Conservation (phyloP, 176 grass and related monocot species). For the Oryza meyeriana region DNA sequence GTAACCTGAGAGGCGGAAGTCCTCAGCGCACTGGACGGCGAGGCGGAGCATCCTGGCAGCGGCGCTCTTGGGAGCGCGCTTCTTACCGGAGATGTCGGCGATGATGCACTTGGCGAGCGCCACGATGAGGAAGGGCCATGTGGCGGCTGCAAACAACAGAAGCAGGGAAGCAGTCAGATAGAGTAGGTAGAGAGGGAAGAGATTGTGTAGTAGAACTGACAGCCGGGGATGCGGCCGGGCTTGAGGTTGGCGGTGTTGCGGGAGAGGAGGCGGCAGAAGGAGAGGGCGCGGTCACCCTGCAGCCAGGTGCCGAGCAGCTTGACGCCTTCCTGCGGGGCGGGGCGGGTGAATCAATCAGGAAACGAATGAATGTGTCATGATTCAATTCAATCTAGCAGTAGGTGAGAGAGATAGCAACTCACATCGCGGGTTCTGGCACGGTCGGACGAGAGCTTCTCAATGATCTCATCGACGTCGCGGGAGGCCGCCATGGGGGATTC, state of each 20-base stretch:
- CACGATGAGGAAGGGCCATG: constrained; percentile 67
- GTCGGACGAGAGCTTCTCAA: constrained; percentile 84
- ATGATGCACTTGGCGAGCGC: constrained; percentile 47
- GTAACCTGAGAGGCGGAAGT: constrained; percentile 58
- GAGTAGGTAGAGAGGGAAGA: background rate
- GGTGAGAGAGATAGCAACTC: background rate
- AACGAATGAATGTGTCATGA: background rate
- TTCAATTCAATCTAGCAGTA: background rate
- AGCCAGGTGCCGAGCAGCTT: constrained; percentile 72
- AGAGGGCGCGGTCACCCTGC: constrained; percentile 50
- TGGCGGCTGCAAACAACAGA: constrained; percentile 53
- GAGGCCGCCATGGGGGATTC: constrained; percentile 41
- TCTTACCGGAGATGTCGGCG: constrained; percentile 58
- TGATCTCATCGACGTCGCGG: constrained; percentile 61
- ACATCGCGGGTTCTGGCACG: constrained; percentile 66
- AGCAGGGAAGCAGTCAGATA: background rate
- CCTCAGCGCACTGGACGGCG: constrained; percentile 58
- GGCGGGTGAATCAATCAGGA: background rate
- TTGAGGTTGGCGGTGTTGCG: constrained; percentile 52
- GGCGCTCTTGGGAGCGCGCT: constrained; percentile 52
- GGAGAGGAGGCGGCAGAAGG: constrained; percentile 65
- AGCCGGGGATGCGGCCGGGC: constrained; percentile 38
- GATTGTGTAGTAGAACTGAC: constrained; percentile 9
- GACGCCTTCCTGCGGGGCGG: constrained; percentile 57
- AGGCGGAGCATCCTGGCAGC: constrained; percentile 63